Evolutionary conservation across 208 protist genomes (phyloP), one percentile per base, ranked within the genome.

Genomic region (Acanthamoeba culbertsoni): DNA sequence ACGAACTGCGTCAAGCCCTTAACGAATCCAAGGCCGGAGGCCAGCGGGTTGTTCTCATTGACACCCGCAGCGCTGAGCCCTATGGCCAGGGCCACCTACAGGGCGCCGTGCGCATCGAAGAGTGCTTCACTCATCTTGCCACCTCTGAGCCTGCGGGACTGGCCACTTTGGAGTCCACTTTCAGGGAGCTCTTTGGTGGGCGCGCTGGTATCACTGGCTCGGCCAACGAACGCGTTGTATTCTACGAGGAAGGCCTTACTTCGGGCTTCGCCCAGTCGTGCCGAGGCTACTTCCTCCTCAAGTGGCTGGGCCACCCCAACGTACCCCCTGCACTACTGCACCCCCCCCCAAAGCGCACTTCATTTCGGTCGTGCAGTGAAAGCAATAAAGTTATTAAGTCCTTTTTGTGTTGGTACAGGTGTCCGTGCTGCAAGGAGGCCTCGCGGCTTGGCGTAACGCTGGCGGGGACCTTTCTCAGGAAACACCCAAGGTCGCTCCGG

Each of bases 51-150:
- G 68, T 77, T 31, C 68, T 77, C n/a, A 40, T 77, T 3, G 68
- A 77, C 68, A 77, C 68, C 37, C 68, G 68, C 33, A 40, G 68
- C 14, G 68, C 33, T 14, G 68, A 77, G 40, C n/a, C 68, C 68
- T 77, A 77, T 40, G 37, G 46, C 3, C 40, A 77, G 68, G 68
- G 68, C 68, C 68, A 77, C 23, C 68, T 77, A 5, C 37, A 77
- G 37, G 68, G 68, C 40, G 68, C 68, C 68, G 68, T 77, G 26
- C 68, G 68, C 0, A 46, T 77, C 18, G 68, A 77, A 31, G 68
- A 77, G 68, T 77, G 68, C 68, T 77, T 77, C 68, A 77, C 68
- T 31, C 68, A 77, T 23, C 68, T 77, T 18, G 68, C 68, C 68
- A 77, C 68, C 18, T 77, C 68, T 20, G 68, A 77, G 37, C 37